Conservation (phyloP, 2,329 filamentous ascomycete species). For the Dryadomyces sulphureus region DNA sequence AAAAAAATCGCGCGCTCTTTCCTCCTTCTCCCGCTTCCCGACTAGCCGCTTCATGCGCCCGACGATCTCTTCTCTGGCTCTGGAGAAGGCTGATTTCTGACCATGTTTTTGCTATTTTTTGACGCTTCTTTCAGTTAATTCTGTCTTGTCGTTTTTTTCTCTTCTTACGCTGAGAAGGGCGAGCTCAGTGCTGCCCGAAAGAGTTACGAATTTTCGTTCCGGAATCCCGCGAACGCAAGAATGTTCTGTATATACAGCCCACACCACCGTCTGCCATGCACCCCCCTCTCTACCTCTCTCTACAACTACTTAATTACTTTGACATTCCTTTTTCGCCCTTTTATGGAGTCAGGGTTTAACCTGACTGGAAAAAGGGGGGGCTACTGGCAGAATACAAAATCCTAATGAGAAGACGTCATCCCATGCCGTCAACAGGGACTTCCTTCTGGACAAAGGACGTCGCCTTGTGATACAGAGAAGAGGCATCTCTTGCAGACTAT, state of each 20-base stretch:
- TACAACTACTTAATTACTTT: neutral
- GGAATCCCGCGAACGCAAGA: neutral
- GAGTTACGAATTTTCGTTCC: slow-evolving; percentile 4
- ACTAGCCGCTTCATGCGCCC: no score
- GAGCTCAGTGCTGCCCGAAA: neutral
- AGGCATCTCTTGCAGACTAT: neutral
- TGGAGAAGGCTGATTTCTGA: neutral
- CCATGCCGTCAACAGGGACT: neutral
- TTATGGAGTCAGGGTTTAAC: neutral
- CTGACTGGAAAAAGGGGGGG: neutral
- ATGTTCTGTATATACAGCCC: slow-evolving; percentile 5
- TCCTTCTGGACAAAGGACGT: neutral
- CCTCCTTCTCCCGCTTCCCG: no score
- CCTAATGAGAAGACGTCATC: neutral
- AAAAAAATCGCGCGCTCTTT: no score
- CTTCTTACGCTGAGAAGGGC: neutral
- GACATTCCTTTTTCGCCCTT: neutral
- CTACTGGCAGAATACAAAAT: neutral
- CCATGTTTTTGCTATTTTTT: neutral
- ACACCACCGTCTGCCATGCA: neutral
- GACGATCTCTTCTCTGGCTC: no score
- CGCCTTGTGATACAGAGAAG: neutral
- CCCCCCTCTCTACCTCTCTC: neutral
- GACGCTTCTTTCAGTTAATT: neutral
- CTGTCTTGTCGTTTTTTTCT: neutral